Evolutionary conservation across 306 rosid species (phyloP).

Genomic region (Castanospermum australe): DNA sequence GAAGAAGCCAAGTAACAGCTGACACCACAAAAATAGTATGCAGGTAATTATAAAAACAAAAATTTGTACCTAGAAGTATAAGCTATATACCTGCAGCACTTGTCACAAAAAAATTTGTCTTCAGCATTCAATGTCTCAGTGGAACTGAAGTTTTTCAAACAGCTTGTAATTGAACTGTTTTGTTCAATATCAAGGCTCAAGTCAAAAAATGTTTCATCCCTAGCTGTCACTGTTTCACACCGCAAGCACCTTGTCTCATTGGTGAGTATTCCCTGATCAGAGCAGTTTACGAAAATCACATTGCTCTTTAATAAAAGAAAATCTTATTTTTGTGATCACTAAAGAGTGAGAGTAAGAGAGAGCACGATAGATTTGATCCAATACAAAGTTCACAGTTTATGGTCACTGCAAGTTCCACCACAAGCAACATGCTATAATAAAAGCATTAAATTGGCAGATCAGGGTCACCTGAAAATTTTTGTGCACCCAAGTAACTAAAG

Average conservation of each 20-base stretch:
- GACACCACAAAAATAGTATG: not conserved
- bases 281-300: constrained; percentile 35
- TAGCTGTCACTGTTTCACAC: constrained; percentile 90
- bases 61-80: not conserved
- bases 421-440: constrained; percentile 3
- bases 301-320: not conserved
- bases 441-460: not conserved
- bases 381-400: not conserved
- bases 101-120: constrained; percentile 96
- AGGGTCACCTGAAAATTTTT: constrained; percentile 83
- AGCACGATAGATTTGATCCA: not conserved
- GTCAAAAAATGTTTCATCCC: constrained; percentile 94
- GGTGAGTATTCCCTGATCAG: constrained; percentile 83
- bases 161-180: constrained; percentile 96
- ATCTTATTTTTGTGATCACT: not conserved
- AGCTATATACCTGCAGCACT: constrained; percentile 84
- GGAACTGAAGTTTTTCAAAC: constrained; percentile 97
- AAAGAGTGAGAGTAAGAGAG: not conserved
- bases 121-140: constrained; percentile 96
- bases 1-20: not conserved
- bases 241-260: constrained; percentile 90
- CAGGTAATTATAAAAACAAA: not conserved
- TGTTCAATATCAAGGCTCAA: constrained; percentile 98
- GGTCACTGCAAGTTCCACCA: not conserved
- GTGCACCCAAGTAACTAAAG: constrained; percentile 92